Evolutionary conservation across 148 eudicot species (phyloP), one percentile per base, ranked within the genome.

Genomic region (Hydrangea macrophylla): DNA sequence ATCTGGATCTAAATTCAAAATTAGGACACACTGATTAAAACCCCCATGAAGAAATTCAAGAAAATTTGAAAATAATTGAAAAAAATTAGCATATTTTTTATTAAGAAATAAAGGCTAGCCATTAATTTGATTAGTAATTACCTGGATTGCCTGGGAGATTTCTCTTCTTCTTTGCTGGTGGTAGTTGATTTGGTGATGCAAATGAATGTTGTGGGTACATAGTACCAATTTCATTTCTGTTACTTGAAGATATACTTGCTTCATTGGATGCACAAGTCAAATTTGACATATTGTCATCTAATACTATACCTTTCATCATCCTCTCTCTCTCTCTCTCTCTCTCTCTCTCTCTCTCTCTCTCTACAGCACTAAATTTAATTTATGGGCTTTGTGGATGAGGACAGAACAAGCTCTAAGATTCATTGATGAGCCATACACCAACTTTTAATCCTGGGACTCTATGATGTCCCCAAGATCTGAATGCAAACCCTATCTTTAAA

Each of bases 131-230:
- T 26, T n/a, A n/a, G n/a, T n/a, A n/a, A n/a, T n/a, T 76, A 80
- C 94, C 94, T 72, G 94, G 94, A 74, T 88, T 83, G 30, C 94
- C 94, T 2, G 94, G 90, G 20, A 85, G 90, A 66, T 80, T 84
- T 69, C 94, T 75, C 64, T 73, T 85, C 68, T 81, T 88, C 83
- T 88, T 87, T 4, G 90, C 22, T 17, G 85, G 81, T 39, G 82
- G 81, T 39, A 78, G 73, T 37, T 69, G 84, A 28, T 31, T 42
- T 68, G 62, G 68, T 58, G 70, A 26, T 11, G 74, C 73, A 42
- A 66, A 76, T 51, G 69, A 59, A 30, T 78, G 85, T 22, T 84
- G 86, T 23, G 77, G 70, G 73, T 79, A 82, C 45, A 84, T 5
- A 70, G 69, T 65, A 70, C 25, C 65, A 55, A 58, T 67, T 55